These are phyloP conservation scores for Beauveria bassiana DNA, from an alignment of 2,329 filamentous ascomycete genomes.

Conservation along the genomic window DNA sequence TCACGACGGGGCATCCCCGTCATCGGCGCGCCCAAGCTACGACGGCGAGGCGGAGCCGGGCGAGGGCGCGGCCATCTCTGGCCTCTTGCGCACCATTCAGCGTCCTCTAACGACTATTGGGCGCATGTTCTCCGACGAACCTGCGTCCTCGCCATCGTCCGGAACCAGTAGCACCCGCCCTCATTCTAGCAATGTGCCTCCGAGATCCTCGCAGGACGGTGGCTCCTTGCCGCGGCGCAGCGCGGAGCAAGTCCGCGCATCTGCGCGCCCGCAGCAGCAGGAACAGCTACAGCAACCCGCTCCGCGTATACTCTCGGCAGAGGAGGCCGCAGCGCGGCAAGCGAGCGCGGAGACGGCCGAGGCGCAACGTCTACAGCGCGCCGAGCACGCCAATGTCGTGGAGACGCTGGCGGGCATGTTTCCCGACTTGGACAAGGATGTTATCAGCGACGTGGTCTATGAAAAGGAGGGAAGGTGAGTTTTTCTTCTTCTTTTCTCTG, in stretches of 20 bases:
- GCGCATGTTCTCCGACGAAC: slow-evolving; percentile 77
- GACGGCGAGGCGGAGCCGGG: slow-evolving; percentile 34
- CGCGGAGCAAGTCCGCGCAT: slow-evolving; percentile 22
- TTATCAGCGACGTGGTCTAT: slow-evolving; percentile 94
- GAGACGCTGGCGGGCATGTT: slow-evolving; percentile 97
- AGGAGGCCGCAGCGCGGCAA: slow-evolving; percentile 84
- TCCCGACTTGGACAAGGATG: slow-evolving; percentile 83
- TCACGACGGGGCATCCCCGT: slow-evolving; percentile 15
- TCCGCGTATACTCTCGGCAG: slow-evolving; percentile 53
- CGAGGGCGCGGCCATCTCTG: slow-evolving; percentile 77
- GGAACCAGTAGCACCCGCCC: slow-evolving; percentile 21
- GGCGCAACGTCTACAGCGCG: slow-evolving; percentile 70
- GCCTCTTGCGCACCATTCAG: slow-evolving; percentile 83
- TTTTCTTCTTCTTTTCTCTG: background rate
- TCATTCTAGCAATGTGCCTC: no score
- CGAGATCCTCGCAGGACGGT: background rate
- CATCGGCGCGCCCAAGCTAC: background rate
- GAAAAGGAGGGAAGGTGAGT: slow-evolving; percentile 88
- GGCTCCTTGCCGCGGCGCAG: slow-evolving; percentile 19
- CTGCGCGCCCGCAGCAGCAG: slow-evolving; percentile 17
- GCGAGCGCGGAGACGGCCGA: slow-evolving; percentile 86
- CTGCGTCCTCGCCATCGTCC: slow-evolving; percentile 24
- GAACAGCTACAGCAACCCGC: slow-evolving; percentile 7
- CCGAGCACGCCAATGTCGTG: slow-evolving; percentile 84
- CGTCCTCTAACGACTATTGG: slow-evolving; percentile 86